Evolutionary conservation across 2,329 filamentous ascomycete species (phyloP), one percentile per base, ranked within the genome.

Genomic region (Chalara sp.): DNA sequence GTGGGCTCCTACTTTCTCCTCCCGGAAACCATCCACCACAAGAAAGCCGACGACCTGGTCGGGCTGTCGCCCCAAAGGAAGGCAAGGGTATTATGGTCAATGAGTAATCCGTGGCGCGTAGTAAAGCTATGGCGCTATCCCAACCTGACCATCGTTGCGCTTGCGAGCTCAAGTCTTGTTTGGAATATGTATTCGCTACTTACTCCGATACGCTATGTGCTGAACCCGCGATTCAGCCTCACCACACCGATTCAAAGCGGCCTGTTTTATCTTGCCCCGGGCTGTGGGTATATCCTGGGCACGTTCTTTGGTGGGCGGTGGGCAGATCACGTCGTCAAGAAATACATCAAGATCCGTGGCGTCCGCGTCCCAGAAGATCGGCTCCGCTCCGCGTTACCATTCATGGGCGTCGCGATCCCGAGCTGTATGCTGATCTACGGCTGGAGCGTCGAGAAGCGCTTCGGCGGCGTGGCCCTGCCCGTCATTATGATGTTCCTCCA

Each of bases 151-250:
- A 72, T 84, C 50, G 76, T 77, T 12, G 79, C 76, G 4, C 66
- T 85, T 4, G 81, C 80, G 2, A 82, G 78, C 44, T 78, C 76
- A 1, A 74, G 77, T 10, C 70, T 91, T 1, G 80, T 89, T 11
- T 89, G 84, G 83, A 89, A 90, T 65, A 87, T 89, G 62, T 87
- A 87, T 65, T 76, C 75, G 3, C 74, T 87, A 1, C 72, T 86
- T 3, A 86, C 84, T 0, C 81, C 81, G 0, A 86, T 89, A 50
- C 81, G 86, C 21, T 87, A 87, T 58, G 77, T 89, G 5, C 72
- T 90, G 10, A 89, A 89, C 59, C 86, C 86, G 0, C 81, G 86
- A 28, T 89, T 90, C 70, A 65, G 82, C 49, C 74, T 89, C 7
- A 78, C 79, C 0, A 75, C 76, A 0, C 85, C 86, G 0, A 74